Evolutionary conservation across 2,329 filamentous ascomycete species (phyloP), one percentile per base, ranked within the genome.

Genomic region (Huntiella moniliformis): DNA sequence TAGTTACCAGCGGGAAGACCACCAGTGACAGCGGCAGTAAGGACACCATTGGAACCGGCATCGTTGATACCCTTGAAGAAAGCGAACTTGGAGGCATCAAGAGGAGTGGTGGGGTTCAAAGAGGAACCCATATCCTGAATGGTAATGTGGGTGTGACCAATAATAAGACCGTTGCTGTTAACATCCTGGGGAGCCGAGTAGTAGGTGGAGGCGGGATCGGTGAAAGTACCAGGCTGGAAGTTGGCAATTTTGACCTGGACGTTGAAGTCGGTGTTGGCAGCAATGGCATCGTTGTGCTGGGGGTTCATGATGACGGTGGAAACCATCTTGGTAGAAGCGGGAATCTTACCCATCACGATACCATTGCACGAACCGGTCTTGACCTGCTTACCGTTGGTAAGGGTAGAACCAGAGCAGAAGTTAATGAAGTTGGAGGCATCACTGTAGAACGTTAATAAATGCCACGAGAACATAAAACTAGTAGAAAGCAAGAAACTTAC

Each of bases 1-100:
- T 79, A 80, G 62, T 71, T 74, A 33, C 75, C 74, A 3, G 66
- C 63, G 3, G 73, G 72, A 2, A 79, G 68, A 54, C 74, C 76
- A 47, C 67, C 71, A 1, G 62, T 60, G 17, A 79, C 74, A 2
- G 57, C 60, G 35, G 74, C 69, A 10, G 62, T 58, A 8, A 79
- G 62, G 4, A 65, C 60, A 43, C 74, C 74, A 2, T 70, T 54
- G 31, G 67, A 68, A 32, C 73, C 73, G 12, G 60, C 65, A 50
- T 76, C 73, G 59, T 78, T 76, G 61, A 78, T 74, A 50, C 74
- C 74, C 65, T 78, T 77, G 69, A 79, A 78, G 59, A 77, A 77
- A 55, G 62, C 70, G 52, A 73, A 77, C 55, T 65, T 58, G 16
- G 56, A 59, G 31, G 74, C 64, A 51, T 76, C 67, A 4, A 73